Evolutionary conservation across 768 basidiomycete species (phyloP), one percentile per base, ranked within the genome.

Genomic region (Cubamyces lactineus): DNA sequence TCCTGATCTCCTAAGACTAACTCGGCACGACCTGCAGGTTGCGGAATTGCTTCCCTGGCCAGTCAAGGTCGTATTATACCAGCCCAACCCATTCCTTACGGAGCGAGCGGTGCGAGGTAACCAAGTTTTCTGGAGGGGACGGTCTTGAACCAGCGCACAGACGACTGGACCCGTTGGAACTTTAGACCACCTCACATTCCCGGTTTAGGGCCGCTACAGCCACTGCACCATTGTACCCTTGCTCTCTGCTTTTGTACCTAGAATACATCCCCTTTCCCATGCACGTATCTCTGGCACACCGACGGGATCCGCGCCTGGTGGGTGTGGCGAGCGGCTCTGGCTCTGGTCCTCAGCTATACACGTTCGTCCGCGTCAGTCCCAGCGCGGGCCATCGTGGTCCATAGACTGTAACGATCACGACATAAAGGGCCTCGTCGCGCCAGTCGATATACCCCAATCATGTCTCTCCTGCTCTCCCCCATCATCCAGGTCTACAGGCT

Each of bases 41-140:
- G 91, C 90, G 84, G 86, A 92, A 92, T 92, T 87, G 80, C 91
- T 92, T 92, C 86, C 89, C 91, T 92, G 86, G 87, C 84, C 86
- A 79, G 84, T 85, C 87, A 85, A 84, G 88, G 84, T 77, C 86
- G 76, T 70, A 88, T 92, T 92, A 92, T 88, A 88, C 91, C 87
- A 86, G 85, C 83, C 78, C 74, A 80, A 62, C 66, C 80, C 87
- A 84, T 74, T 38, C 76, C 84, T 86, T 92, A 76, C 86, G 81
- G 73, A 63, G 75, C 80, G 84, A 82, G 78, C 79, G 76, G 82
- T 82, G 83, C 84, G 83, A 86, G 84, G 81, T 76, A 88, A 74
- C 90, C 89, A 91, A 92, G 88, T 91, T 92, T 91, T 92, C 91
- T 85, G 88, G 89, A 91, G 91, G 89, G 88, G 88, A 86, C 86